Evolutionary conservation across 2,329 filamentous ascomycete genomes (phyloP), one percentile per base, ranked within the genome.

Genomic region (Phaeosphaeria sp.): DNA sequence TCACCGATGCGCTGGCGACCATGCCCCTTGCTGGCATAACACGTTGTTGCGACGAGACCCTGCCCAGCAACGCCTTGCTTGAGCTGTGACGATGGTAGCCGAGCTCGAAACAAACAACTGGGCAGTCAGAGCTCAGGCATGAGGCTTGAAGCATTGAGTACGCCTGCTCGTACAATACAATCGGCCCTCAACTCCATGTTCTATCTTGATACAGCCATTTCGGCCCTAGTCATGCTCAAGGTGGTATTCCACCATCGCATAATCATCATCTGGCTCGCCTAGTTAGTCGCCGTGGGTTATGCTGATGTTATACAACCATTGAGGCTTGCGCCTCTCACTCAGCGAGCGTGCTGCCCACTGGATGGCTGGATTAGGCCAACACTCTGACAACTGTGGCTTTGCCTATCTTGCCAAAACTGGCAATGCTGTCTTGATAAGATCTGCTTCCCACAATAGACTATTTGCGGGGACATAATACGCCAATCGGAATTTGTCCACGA

Each of bases 1-100:
- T 54, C 36, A 33, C 33, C 52, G 57, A 53, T 65, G 63, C 52
- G 54, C 50, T 63, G 63, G 58, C 58, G 9, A 22, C 46, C 44
- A 46, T 25, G 44, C 21, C 46, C 13, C 46, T 25, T 25, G 7
- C 22, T 30, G 10, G 21, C 46, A 39, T n/a, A 39, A 39, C 42
- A 44, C 42, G 42, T 44, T 44, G 42, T 27, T 47, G 15, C 15
- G 6, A 7, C 22, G 2, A 5, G 13, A 7, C 6, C 36, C 36
- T 39, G 36, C 36, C 36, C 15, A 39, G 36, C 36, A 39, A 39
- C 36, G 36, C 36, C 36, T 39, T 39, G 36, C 36, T 39, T 39
- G 36, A 39, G 36, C 36, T 39, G 36, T 39, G 36, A 39, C 36
- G 36, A 39, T n/a, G 36, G 15, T 17, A 11, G 15, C n/a, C 17